These are phyloP conservation scores for Priceomyces fermenticarens DNA, from an alignment of 805 yeast species.

Conservation along the genomic window DNA sequence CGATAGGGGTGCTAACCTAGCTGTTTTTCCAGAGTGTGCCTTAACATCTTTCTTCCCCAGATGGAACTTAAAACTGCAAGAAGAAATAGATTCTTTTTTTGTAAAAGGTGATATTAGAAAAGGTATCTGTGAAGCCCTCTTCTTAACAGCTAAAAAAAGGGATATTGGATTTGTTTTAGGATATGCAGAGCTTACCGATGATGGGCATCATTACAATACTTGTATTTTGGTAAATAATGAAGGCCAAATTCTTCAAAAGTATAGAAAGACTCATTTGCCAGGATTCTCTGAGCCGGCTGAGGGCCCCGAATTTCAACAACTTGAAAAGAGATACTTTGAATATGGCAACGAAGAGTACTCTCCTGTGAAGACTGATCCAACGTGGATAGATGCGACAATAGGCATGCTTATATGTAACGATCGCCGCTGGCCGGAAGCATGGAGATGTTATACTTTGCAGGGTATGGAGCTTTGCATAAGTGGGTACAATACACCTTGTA, in stretches of 20 bases:
- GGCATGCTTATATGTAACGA: slow-evolving; percentile 40
- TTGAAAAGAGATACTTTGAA: slow-evolving; percentile 37
- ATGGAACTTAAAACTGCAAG: no score
- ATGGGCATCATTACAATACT: slow-evolving; percentile 33
- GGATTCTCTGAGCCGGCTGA: slow-evolving; percentile 34
- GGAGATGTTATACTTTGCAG: slow-evolving; percentile 38
- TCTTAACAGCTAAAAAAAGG: no score
- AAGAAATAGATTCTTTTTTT: no score
- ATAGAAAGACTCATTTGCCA: slow-evolving; percentile 37
- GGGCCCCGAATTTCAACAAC: slow-evolving; percentile 29
- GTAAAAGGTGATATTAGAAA: no score
- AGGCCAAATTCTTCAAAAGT: slow-evolving; percentile 25
- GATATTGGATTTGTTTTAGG: slow-evolving; percentile 31
- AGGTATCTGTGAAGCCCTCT: no score
- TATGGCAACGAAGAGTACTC: slow-evolving; percentile 36
- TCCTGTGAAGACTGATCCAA: slow-evolving; percentile 30
- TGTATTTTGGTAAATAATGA: slow-evolving; percentile 27
- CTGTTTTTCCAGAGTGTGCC: no score
- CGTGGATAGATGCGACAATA: slow-evolving; percentile 32
- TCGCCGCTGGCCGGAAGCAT: slow-evolving; percentile 42
- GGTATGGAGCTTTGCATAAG: slow-evolving; percentile 37
- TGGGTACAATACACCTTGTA: no score
- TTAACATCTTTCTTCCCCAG: no score
- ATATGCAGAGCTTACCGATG: slow-evolving; percentile 36
- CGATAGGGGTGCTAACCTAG: no score